These are phyloP conservation scores for Thalassiosira hispida DNA, from an alignment of 352 stramenopile genomes.

Conservation along the genomic window DNA sequence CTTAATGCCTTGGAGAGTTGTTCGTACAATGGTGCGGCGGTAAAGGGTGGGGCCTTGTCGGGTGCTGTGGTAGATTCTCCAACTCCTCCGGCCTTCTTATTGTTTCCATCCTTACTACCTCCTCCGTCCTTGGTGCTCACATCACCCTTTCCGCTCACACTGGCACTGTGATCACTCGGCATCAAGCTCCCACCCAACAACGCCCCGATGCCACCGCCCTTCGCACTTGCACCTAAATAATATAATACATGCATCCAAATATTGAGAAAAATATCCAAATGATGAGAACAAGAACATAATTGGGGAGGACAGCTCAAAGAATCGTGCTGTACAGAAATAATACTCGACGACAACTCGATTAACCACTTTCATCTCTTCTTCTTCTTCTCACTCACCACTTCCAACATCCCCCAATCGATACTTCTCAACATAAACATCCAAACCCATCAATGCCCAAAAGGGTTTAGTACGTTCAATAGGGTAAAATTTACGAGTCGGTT, in stretches of 20 bases:
- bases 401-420: slow-evolving; percentile 22
- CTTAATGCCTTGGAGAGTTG: slow-evolving; percentile 80
- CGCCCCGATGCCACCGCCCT: no score
- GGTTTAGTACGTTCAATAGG: slow-evolving; percentile 82
- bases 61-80: no score
- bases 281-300: no score
- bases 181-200: no score
- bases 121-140: background rate
- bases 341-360: no score
- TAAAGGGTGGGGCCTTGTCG: slow-evolving; percentile 25
- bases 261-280: no score
- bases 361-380: background rate
- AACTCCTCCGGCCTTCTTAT: background rate
- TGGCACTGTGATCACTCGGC: background rate
- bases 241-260: no score
- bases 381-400: background rate
- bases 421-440: slow-evolving; percentile 77
- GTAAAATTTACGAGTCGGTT: slow-evolving; percentile 81
- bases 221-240: no score
- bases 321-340: no score
- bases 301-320: no score
- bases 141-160: no score
- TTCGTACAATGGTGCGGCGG: slow-evolving; percentile 73
- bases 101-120: background rate
- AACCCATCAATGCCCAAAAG: slow-evolving; percentile 83